Conservation (phyloP, 1,139 yeast species). For the Debaryomycetaceae sp. region DNA sequence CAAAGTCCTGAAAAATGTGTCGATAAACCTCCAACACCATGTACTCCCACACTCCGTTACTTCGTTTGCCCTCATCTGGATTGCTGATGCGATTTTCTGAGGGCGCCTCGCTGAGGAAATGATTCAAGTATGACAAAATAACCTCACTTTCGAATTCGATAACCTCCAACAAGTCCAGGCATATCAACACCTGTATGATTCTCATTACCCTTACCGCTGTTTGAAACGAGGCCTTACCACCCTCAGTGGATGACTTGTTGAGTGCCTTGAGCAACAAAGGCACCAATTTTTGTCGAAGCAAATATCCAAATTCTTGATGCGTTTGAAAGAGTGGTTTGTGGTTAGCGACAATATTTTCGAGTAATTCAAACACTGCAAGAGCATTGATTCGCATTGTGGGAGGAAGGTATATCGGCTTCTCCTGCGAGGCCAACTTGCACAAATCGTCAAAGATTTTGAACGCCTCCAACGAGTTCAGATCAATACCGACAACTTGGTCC, state of each 20-base stretch:
- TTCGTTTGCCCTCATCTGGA: neutral
- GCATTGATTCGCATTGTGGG: constrained; percentile 46
- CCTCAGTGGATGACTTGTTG: constrained; percentile 12
- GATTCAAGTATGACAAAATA: constrained; percentile 68
- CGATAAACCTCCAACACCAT: constrained; percentile 69
- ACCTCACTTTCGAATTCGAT: constrained; percentile 78
- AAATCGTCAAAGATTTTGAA: constrained; percentile 65
- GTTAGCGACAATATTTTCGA: constrained; percentile 62
- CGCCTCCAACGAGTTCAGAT: constrained; percentile 62
- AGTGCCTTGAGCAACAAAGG: constrained; percentile 71
- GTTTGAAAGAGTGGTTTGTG: constrained; percentile 53
- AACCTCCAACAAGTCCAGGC: constrained; percentile 50
- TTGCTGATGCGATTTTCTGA: constrained; percentile 5
- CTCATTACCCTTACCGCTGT: constrained; percentile 71
- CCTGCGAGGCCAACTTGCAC: constrained; percentile 62
- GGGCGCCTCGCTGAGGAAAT: constrained; percentile 36
- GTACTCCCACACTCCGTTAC: constrained; percentile 53
- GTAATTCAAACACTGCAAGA: constrained; percentile 71
- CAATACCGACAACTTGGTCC: constrained; percentile 38
- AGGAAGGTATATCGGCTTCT: constrained; percentile 44
- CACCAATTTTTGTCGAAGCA: constrained; percentile 63
- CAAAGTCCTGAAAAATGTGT: constrained; percentile 54
- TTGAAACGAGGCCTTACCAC: constrained; percentile 48
- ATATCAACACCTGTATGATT: constrained; percentile 56
- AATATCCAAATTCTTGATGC: constrained; percentile 60